Evolutionary conservation across 257 asterid genomes (phyloP).

Genomic region (Capsicum baccatum): DNA sequence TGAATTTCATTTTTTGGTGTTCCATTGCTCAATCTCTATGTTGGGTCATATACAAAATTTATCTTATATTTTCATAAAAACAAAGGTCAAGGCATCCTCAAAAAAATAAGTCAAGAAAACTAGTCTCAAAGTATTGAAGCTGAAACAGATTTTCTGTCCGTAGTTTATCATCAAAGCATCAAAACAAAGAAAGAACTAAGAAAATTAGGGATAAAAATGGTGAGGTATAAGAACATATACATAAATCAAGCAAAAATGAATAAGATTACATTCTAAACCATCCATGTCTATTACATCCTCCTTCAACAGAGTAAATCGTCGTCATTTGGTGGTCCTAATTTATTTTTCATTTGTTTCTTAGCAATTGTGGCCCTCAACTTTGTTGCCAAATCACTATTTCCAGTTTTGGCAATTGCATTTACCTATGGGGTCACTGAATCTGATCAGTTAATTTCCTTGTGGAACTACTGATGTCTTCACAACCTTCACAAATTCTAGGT

Average conservation of each 20-base stretch:
- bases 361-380: conserved; percentile 94
- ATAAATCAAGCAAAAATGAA: conserved; percentile 33
- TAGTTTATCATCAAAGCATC: conserved; percentile 78
- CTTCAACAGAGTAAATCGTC: conserved; percentile 79
- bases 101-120: conserved; percentile 12
- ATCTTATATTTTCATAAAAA: conserved; percentile 4
- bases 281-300: conserved; percentile 91
- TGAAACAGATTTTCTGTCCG: conserved; percentile 80
- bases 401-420: conserved; percentile 66
- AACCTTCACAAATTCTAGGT: conserved; percentile 43
- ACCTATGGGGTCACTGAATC: conserved; percentile 95
- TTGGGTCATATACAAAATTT: background rate
- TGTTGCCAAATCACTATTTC: conserved; percentile 86
- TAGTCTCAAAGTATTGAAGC: conserved; percentile 64
- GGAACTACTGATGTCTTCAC: conserved; percentile 57
- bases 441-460: conserved; percentile 74
- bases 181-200: conserved; percentile 33
- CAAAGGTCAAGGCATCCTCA: conserved; percentile 20
- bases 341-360: conserved; percentile 81
- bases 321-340: conserved; percentile 71
- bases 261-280: conserved; percentile 59
- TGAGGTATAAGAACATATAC: conserved; percentile 28
- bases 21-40: conserved; percentile 2
- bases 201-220: conserved; percentile 22
- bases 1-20: conserved; percentile 15